Base-by-base conservation (phyloP, 1,139 yeast genomes). In the Blastobotrys capitulatus region DNA sequence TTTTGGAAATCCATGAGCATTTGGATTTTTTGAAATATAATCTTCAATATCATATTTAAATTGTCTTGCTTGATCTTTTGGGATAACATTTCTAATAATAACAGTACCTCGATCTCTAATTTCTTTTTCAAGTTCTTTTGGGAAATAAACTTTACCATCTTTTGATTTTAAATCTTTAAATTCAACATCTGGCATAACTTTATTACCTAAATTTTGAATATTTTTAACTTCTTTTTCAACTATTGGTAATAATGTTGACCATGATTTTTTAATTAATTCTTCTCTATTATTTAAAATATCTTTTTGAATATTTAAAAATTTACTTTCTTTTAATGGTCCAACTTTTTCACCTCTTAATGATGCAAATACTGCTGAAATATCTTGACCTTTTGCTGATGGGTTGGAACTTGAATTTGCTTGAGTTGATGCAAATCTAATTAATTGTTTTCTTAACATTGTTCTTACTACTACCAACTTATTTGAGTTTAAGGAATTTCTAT, bases 31-130 rank as follows among this genome's bases (percentile, higher is more conserved):
- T 20, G 57, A 52, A 40, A 62, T 52, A 47, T 63, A 67, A 6
- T 59, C 54, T 8, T 57, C 57, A 10, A 61, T 47, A n/a, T 60
- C 61, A 2, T 31, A 49, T 46, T 64, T 62, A 57, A 54, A 57
- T 25, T 53, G 50, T n/a, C 55, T 47, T 0, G 71, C 73, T 46
- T 61, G 58, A 1, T 57, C 61, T 18, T 49, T 51, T 5, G 67
- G 63, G 16, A 71, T 52, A 9, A 70, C 71, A 44, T 61, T 59
- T 25, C 65, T 58, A 26, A 71, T 55, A 7, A 71, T 64, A 25
- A 66, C 62, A 45, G 63, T 60, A 0, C 74, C 74, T 18, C 61
- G 54, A 38, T 62, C 59, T 38, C 50, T 47, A 31, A 58, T 50
- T 13, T 38, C 39, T 12, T 32, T 38, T 6, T 16, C 36, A 13